Conservation (phyloP, 148 eudicot genomes). For the Rhododendron molle region DNA sequence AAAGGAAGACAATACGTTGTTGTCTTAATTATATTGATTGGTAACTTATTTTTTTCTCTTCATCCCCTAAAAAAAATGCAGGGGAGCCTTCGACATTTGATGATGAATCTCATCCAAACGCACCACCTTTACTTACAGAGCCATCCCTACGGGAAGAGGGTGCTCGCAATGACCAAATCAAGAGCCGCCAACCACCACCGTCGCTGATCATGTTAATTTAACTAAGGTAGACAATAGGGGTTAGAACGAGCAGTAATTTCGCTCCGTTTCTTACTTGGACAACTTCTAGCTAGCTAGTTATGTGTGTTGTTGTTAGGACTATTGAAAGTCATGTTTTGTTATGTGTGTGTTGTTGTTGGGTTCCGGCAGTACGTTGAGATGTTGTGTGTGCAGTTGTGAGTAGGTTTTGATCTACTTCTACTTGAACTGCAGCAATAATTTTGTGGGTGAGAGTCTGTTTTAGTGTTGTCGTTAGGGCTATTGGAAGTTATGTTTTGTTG, state of each 20-base stretch:
- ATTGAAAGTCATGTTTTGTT: neutral
- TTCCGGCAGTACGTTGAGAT: neutral
- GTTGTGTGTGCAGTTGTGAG: neutral
- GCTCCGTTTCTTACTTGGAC: neutral
- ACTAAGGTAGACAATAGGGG: neutral
- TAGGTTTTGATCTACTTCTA: neutral
- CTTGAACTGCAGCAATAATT: neutral
- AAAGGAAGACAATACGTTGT: too few species aligned
- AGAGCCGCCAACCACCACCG: neutral
- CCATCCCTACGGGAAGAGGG: slow-evolving; percentile 44
- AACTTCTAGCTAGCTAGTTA: neutral
- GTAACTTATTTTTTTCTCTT: neutral
- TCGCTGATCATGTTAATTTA: neutral
- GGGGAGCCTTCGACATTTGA: slow-evolving; percentile 6
- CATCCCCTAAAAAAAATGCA: neutral
- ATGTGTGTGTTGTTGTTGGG: neutral
- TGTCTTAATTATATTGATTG: neutral
- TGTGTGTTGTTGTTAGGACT: neutral
- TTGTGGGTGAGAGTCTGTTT: neutral
- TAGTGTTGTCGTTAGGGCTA: neutral
- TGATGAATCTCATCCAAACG: slow-evolving; percentile 12
- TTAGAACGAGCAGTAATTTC: neutral
- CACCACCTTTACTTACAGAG: slow-evolving; percentile 25
- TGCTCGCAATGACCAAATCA: slow-evolving; percentile 13
- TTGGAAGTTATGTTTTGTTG: neutral